Base-by-base conservation (phyloP, 352 stramenopile species). In the Phytophthora meadii region DNA sequence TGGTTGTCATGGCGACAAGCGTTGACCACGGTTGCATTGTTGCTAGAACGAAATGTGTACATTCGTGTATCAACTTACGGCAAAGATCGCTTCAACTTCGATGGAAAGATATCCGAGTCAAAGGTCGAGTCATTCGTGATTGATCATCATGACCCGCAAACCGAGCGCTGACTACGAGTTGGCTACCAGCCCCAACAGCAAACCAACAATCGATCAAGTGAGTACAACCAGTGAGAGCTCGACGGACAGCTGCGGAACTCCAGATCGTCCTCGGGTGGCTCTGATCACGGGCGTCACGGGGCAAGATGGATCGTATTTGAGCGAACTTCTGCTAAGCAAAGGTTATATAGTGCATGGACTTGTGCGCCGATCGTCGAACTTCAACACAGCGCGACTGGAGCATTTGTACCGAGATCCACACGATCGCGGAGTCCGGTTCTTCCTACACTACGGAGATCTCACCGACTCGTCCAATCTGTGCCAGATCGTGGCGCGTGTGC, bases 371-470 rank as follows among this genome's bases (percentile, higher is more conserved):
- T 99, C 96, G 45, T 99, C 96, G 36, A 97, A 93, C 55, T 99
- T 99, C 88, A 99, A 99, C 76, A 99, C 97, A 37, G 94, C 91
- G 50, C 94, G 98, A 63, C 99, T 99, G 65, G 97, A 99, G 67
- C 97, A 99, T 74, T 74, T 97, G 70, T 99, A 99, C 83, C 87
- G 89, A 58, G 97, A 99, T 68, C 89, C 93, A 54, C 97, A 99
- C 72, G 78, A 97, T 40, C 94, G 87, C 54, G 61, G 44, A n/a
- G 94, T 98, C 22, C 94, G 94, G 63, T 81, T 99, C 46, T 99
- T 99, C 75, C 81, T 99, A 48, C 98, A 99, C 81, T 99, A 99
- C 68, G 98, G 98, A 54, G 98, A 99, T 82, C 83, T 99, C 45
- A 98, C 96, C 11, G 98, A 99, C 79, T 95, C 91, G 52, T 99